Evolutionary conservation across 306 rosid species (phyloP).

Genomic region (Myrica gale): DNA sequence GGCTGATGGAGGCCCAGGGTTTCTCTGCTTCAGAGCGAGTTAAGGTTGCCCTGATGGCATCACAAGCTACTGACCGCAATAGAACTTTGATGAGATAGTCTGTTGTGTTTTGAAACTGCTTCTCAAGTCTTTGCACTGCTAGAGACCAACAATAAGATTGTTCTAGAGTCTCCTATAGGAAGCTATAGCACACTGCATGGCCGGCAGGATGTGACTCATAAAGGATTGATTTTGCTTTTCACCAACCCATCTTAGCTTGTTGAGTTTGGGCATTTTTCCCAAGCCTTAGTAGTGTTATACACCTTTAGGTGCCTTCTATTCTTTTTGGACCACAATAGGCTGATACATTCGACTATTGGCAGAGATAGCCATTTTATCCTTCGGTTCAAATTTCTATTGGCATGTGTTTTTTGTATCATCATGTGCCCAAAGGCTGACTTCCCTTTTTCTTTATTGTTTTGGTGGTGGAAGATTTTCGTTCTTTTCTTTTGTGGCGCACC

Average conservation of each 20-base stretch:
- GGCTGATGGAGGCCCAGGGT: slow-evolving; percentile 69
- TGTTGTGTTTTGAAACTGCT: slow-evolving; percentile 18
- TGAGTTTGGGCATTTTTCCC: background rate
- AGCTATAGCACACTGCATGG: slow-evolving; percentile 7
- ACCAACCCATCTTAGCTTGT: background rate
- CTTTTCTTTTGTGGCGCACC: background rate
- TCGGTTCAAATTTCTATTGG: background rate
- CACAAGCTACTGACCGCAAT: slow-evolving; percentile 18
- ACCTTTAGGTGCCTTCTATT: background rate
- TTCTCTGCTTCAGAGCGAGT: slow-evolving; percentile 33
- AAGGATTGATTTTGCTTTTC: slow-evolving; percentile 7
- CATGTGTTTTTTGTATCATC: background rate
- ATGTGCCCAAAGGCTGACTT: background rate
- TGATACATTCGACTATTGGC: background rate
- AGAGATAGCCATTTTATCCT: background rate
- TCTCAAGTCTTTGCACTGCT: slow-evolving; percentile 19
- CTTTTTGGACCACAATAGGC: background rate
- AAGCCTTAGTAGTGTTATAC: background rate
- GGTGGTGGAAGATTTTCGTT: background rate
- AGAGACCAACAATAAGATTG: slow-evolving; percentile 15
- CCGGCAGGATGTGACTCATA: slow-evolving; percentile 13
- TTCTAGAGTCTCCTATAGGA: slow-evolving; percentile 8
- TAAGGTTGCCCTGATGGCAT: slow-evolving; percentile 19
- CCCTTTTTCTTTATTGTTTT: background rate
- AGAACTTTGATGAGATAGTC: slow-evolving; percentile 44